Percentiles rank a stretch among this genome's conserved stretches.
These are phyloP conservation scores for Fomitopsis palustris DNA, from an alignment of 1,284 basidiomycete species.

Conservation along the genomic window DNA sequence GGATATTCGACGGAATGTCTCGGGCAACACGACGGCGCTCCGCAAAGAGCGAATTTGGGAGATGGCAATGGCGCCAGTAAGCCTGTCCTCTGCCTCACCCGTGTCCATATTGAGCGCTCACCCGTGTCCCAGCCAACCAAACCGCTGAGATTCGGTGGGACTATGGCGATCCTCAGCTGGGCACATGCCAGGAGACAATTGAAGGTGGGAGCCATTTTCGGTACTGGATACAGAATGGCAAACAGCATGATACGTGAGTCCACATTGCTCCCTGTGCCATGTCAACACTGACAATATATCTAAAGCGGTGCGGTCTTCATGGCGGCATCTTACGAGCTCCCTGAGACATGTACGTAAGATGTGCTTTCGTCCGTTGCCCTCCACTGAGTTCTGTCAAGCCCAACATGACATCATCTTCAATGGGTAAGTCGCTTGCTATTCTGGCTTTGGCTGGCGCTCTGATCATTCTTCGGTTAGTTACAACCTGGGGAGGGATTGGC, in stretches of 20 bases:
- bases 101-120: not conserved
- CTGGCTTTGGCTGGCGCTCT: not conserved
- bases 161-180: constrained; percentile 73
- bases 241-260: constrained; percentile 49
- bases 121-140: constrained; percentile 56
- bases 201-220: constrained; percentile 89
- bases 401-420: constrained; percentile 55
- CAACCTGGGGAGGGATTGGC: constrained; percentile 70
- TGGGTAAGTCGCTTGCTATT: constrained; percentile 37
- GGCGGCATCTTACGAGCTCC: constrained; percentile 74
- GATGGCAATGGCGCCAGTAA: constrained; percentile 74
- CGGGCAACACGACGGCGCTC: constrained; percentile 70
- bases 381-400: constrained; percentile 17
- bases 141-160: constrained; percentile 78
- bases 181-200: constrained; percentile 83
- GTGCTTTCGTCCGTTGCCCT: not conserved
- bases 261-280: not conserved
- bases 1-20: constrained; percentile 81
- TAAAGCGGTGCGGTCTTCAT: constrained; percentile 82
- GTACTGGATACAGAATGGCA: constrained; percentile 83
- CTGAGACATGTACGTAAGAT: constrained; percentile 45
- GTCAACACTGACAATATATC: constrained; percentile 4
- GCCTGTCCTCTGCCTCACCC: constrained; percentile 26
- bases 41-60: constrained; percentile 80
- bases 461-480: constrained; percentile 34